Evolutionary conservation across 352 stramenopile genomes (phyloP).

Genomic region (Globisporangium splendens): DNA sequence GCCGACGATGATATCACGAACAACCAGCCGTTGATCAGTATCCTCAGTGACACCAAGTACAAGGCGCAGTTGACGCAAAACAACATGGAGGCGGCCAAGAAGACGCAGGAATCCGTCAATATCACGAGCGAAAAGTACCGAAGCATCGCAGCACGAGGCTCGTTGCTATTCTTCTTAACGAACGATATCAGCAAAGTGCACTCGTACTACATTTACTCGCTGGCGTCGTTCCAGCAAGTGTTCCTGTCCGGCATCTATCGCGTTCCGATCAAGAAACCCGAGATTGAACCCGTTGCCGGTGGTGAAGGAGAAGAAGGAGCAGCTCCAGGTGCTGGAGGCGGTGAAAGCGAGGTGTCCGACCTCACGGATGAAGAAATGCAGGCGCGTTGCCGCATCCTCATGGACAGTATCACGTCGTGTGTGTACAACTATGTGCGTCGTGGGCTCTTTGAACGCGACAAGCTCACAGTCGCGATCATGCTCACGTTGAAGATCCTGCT

Average conservation of each 20-base stretch:
- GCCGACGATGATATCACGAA: constrained; percentile 97
- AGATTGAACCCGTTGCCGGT: constrained; percentile 5
- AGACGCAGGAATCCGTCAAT: constrained; percentile 91
- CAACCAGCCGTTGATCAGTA: constrained; percentile 95
- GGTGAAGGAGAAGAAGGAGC: constrained; percentile 15
- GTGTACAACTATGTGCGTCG: constrained; percentile 96
- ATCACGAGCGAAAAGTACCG: constrained; percentile 95
- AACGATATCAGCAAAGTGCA: constrained; percentile 97
- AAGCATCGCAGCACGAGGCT: constrained; percentile 90
- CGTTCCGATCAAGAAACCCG: constrained; percentile 58
- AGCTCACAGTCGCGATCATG: constrained; percentile 94
- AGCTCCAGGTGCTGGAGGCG: constrained; percentile 5
- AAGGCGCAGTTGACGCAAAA: constrained; percentile 90
- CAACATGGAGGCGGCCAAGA: constrained; percentile 91
- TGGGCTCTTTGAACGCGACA: constrained; percentile 94
- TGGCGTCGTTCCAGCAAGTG: constrained; percentile 94
- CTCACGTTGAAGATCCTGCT: constrained; percentile 93
- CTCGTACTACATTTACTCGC: constrained; percentile 97
- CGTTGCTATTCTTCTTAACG: constrained; percentile 96
- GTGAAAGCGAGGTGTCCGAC: constrained; percentile 29
- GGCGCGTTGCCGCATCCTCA: constrained; percentile 78
- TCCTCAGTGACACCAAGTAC: constrained; percentile 94
- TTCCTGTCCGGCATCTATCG: constrained; percentile 94
- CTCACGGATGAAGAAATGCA: constrained; percentile 90
- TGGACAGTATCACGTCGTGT: constrained; percentile 92